phyloP scores from a whole-genome alignment of 108 stramenopile genomes.

The Cylindrotheca fusiformis region DNA sequence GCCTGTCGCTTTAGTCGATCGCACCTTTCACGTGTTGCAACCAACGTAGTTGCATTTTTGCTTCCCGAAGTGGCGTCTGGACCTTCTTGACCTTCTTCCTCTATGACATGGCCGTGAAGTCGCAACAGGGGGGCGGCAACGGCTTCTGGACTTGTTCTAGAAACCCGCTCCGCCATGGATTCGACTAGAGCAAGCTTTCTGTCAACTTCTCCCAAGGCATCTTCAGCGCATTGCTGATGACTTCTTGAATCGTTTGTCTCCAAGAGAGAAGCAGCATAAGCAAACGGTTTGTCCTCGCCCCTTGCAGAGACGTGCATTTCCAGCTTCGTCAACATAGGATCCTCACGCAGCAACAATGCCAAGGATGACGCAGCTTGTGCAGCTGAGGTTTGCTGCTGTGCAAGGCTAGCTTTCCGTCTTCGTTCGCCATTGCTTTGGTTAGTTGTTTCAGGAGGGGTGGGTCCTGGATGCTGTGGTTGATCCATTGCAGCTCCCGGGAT shows the following conservation, averaged over 20 bases:
- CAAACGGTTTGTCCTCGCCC: conserved; percentile 48
- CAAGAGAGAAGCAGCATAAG: conserved; percentile 72
- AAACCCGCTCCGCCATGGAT: conserved; percentile 69
- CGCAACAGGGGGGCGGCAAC: conserved; percentile 70
- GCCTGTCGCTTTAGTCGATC: conserved; percentile 70
- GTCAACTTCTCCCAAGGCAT: conserved; percentile 78
- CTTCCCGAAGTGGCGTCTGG: background rate
- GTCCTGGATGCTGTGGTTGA: background rate
- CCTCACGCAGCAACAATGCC: conserved; percentile 65
- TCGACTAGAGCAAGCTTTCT: conserved; percentile 76
- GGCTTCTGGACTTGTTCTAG: conserved; percentile 69
- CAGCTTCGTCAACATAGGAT: conserved; percentile 58
- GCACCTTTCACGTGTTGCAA: conserved; percentile 55
- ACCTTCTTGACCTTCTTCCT: conserved; percentile 15
- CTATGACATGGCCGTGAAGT: conserved; percentile 63
- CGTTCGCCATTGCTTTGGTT: background rate
- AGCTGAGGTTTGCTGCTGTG: conserved; percentile 8
- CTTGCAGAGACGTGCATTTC: conserved; percentile 36
- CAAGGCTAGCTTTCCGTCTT: background rate
- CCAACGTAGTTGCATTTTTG: conserved; percentile 15
- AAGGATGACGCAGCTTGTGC: conserved; percentile 61
- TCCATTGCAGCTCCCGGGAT: too few species aligned
- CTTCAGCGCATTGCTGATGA: conserved; percentile 45
- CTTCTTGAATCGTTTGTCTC: conserved; percentile 24
- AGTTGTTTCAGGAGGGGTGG: background rate